These are phyloP conservation scores for Prunus salicina DNA, from an alignment of 306 rosid species.

Conservation along the genomic window DNA sequence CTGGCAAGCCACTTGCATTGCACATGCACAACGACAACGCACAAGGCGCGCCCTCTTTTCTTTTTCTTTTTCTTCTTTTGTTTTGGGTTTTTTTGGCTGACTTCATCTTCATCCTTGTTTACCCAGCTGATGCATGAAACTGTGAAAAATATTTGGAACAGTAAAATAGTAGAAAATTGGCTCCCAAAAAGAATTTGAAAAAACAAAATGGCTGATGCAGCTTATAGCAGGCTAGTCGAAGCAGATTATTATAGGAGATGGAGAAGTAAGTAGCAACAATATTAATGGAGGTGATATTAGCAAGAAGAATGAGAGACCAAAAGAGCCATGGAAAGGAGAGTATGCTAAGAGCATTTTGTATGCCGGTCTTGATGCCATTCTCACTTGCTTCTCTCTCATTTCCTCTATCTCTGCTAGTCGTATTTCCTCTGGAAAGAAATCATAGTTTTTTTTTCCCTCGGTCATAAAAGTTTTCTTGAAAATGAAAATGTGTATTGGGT, in stretches of 20 bases:
- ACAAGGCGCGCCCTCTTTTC: neutral
- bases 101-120: neutral
- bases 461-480: neutral
- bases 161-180: neutral
- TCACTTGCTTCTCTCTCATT: conserved; percentile 61
- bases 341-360: conserved; percentile 46
- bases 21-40: conserved; percentile 37
- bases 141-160: neutral
- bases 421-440: conserved; percentile 34
- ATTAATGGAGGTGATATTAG: neutral
- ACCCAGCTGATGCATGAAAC: neutral
- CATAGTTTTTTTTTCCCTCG: neutral
- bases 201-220: neutral
- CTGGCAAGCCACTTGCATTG: conserved; percentile 28
- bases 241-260: neutral
- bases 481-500: neutral
- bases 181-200: neutral
- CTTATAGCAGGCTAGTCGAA: neutral
- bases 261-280: neutral
- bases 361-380: conserved; percentile 59
- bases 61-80: neutral
- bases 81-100: neutral
- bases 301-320: conserved; percentile 40
- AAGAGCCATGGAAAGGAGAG: conserved; percentile 52
- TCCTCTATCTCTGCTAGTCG: conserved; percentile 53